A percentile compares a stretch with the other conserved stretches of the same genome.
Evolutionary conservation across 495 filamentous ascomycete genomes (phyloP).

Genomic region (Penicillium longicatenatum): DNA sequence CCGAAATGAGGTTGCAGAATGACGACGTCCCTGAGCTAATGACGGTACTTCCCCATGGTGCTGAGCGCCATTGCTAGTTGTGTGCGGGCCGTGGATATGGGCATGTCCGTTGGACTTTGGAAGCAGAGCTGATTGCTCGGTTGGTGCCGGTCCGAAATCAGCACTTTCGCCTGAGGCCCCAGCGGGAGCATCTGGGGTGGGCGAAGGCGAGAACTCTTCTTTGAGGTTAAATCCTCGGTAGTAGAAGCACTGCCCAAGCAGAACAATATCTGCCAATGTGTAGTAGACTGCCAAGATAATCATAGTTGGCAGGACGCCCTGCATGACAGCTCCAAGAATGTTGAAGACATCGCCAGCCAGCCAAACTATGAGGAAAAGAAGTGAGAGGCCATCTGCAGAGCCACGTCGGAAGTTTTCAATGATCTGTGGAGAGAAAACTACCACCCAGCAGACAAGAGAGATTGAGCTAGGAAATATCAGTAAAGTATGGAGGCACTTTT

Average conservation of each 20-base stretch:
- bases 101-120: conserved; percentile 27
- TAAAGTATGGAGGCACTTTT: background rate
- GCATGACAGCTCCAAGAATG: conserved; percentile 87
- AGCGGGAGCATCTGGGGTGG: conserved; percentile 18
- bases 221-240: conserved; percentile 80
- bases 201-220: conserved; percentile 48
- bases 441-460: conserved; percentile 96
- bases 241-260: conserved; percentile 88
- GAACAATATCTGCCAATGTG: conserved; percentile 86
- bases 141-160: conserved; percentile 24
- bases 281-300: conserved; percentile 94
- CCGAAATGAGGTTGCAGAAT: conserved; percentile 37
- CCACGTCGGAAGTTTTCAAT: conserved; percentile 88
- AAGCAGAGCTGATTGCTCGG: conserved; percentile 38
- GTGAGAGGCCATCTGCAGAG: conserved; percentile 85
- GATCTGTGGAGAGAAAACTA: conserved; percentile 97
- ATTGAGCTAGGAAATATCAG: conserved; percentile 63
- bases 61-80: conserved; percentile 9
- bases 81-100: conserved; percentile 12
- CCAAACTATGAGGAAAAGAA: conserved; percentile 91
- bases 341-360: conserved; percentile 95
- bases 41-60: conserved; percentile 13
- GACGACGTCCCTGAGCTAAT: conserved; percentile 23
- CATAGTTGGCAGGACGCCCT: conserved; percentile 96
- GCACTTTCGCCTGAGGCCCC: conserved; percentile 15